A percentile compares a stretch with the other conserved stretches of the same genome.
These are phyloP conservation scores for Cenchrus purpureus DNA, from an alignment of 176 grass and related monocot species.

Conservation along the genomic window DNA sequence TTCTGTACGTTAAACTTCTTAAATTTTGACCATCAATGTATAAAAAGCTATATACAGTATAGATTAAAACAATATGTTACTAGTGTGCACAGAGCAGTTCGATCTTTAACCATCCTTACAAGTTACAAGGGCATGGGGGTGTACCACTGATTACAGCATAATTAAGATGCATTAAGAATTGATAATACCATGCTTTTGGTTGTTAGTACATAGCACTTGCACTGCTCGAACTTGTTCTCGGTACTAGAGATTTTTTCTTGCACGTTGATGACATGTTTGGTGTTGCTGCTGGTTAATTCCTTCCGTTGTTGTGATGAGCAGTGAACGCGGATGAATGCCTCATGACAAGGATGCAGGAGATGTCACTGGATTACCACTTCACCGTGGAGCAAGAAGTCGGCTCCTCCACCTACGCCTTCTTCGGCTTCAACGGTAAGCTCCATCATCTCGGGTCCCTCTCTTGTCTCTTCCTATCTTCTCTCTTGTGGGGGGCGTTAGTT, in stretches of 20 bases:
- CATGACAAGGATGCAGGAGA: conserved; percentile 89
- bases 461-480: neutral
- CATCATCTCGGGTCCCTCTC: neutral
- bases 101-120: too few relatives aligned
- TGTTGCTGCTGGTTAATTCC: neutral
- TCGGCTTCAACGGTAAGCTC: conserved; percentile 69
- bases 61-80: too few relatives aligned
- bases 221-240: neutral
- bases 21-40: too few relatives aligned
- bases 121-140: too few relatives aligned
- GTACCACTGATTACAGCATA: too few relatives aligned
- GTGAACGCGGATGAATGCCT: conserved; percentile 76
- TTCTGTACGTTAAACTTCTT: too few relatives aligned
- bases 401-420: conserved; percentile 63
- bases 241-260: neutral
- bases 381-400: conserved; percentile 77
- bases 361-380: conserved; percentile 87
- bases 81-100: too few relatives aligned
- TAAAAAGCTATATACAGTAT: too few relatives aligned
- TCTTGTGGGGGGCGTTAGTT: neutral
- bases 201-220: too few relatives aligned
- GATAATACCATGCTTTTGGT: too few relatives aligned
- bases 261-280: neutral
- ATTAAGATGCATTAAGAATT: too few relatives aligned
- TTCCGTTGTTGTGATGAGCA: conserved; percentile 22